A percentile compares a stretch with the other conserved stretches of the same genome.
Conservation (phyloP, 306 rosid species). For the Vigna reflexopilosa region DNA sequence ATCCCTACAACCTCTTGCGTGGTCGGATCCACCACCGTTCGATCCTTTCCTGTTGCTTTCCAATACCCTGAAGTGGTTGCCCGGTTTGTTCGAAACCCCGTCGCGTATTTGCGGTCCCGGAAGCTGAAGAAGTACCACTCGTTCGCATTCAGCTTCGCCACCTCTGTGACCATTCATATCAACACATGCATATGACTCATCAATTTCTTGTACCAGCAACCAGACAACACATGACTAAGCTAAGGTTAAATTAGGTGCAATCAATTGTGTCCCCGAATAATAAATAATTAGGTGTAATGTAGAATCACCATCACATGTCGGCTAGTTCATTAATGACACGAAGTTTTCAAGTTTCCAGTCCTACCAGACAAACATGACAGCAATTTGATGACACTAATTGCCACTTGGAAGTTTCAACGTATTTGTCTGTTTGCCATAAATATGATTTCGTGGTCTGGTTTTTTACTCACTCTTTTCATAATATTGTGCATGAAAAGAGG, state of each 20-base stretch:
- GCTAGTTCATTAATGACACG: conserved; percentile 42
- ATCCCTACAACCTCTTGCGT: conserved; percentile 82
- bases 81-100: conserved; percentile 85
- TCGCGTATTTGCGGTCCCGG: conserved; percentile 91
- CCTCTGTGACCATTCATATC: conserved; percentile 53
- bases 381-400: conserved; percentile 25
- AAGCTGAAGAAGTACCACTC: conserved; percentile 99
- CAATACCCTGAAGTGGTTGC: conserved; percentile 89
- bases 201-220: background rate
- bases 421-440: conserved; percentile 34
- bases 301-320: conserved; percentile 51
- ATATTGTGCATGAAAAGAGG: conserved; percentile 34
- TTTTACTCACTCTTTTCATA: background rate
- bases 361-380: conserved; percentile 41
- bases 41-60: conserved; percentile 99
- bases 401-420: conserved; percentile 35
- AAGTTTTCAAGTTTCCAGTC: conserved; percentile 27
- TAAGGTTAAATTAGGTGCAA: conserved; percentile 21
- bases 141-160: conserved; percentile 88
- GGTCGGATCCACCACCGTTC: conserved; percentile 70
- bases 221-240: conserved; percentile 33
- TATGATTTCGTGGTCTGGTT: conserved; percentile 20
- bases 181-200: conserved; percentile 1
- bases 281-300: conserved; percentile 33
- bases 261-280: conserved; percentile 15